phyloP scores from a whole-genome alignment of 306 rosid genomes.

The Vigna trinervia region DNA sequence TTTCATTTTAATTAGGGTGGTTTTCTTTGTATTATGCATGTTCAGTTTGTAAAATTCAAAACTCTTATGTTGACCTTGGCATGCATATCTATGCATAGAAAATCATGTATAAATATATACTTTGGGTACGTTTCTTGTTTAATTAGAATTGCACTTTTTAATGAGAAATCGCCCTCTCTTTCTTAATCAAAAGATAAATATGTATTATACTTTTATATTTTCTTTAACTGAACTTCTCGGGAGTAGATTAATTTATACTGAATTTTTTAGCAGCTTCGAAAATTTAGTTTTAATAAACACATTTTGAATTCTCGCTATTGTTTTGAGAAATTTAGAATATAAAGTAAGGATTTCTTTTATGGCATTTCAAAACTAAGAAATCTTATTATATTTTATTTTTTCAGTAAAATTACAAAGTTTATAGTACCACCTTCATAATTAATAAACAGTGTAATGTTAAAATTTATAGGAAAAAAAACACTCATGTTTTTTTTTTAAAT shows the following conservation, averaged over 20 bases:
- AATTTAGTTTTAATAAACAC: not conserved
- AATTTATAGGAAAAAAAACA: not conserved
- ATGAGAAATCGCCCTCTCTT: no score
- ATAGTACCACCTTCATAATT: not conserved
- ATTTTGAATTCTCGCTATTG: not conserved
- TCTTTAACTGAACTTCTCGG: not conserved
- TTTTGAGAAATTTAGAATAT: not conserved
- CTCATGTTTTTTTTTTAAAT: not conserved
- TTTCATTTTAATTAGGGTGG: no score
- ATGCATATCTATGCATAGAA: no score
- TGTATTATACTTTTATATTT: not conserved
- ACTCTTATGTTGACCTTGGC: not conserved
- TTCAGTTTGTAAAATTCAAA: not conserved
- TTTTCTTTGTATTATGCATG: not conserved
- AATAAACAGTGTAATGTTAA: not conserved
- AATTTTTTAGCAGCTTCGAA: not conserved
- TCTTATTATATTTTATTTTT: not conserved
- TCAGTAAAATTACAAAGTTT: not conserved
- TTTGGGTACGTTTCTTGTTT: no score
- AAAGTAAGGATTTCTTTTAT: not conserved
- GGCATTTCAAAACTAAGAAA: not conserved
- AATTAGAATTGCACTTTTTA: no score
- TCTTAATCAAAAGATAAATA: not conserved
- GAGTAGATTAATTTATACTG: not conserved
- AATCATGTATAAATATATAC: no score